Evolutionary conservation across 2,329 filamentous ascomycete species (phyloP).

Genomic region (Trichoderma harzianum): DNA sequence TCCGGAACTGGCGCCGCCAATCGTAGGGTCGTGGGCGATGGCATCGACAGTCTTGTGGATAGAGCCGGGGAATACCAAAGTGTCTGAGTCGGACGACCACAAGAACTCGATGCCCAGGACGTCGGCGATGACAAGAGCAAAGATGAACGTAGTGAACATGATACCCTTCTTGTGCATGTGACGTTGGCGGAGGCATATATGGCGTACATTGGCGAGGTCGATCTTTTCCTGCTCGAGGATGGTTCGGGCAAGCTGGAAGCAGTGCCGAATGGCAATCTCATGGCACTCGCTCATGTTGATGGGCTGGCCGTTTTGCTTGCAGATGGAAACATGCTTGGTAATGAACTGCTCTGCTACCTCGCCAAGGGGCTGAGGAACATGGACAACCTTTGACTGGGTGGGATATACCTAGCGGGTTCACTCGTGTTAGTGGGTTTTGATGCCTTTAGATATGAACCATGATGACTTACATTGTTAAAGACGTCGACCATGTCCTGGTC

Average conservation of each 20-base stretch:
- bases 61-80: slow-evolving; percentile 23
- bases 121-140: slow-evolving; percentile 26
- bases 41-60: slow-evolving; percentile 23
- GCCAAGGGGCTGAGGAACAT: slow-evolving; percentile 24
- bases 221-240: slow-evolving; percentile 23
- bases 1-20: slow-evolving; percentile 27
- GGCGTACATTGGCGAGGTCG: slow-evolving; percentile 20
- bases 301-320: slow-evolving; percentile 15
- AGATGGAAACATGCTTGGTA: slow-evolving; percentile 19
- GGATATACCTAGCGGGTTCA: slow-evolving; percentile 23
- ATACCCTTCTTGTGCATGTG: slow-evolving; percentile 29
- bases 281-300: slow-evolving; percentile 22
- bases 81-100: slow-evolving; percentile 29
- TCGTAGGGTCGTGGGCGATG: slow-evolving; percentile 22
- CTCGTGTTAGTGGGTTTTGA: background rate
- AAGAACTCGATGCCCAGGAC: slow-evolving; percentile 26
- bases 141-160: slow-evolving; percentile 28
- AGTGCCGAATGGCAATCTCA: slow-evolving; percentile 23
- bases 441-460: background rate
- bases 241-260: slow-evolving; percentile 23
- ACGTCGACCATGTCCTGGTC: slow-evolving; percentile 27
- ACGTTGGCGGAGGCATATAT: slow-evolving; percentile 25
- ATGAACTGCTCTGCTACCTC: slow-evolving; percentile 23
- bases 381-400: slow-evolving; percentile 20
- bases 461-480: slow-evolving; percentile 22